These are phyloP conservation scores for Boletus bicolor DNA, from an alignment of 768 basidiomycete genomes.

Conservation along the genomic window DNA sequence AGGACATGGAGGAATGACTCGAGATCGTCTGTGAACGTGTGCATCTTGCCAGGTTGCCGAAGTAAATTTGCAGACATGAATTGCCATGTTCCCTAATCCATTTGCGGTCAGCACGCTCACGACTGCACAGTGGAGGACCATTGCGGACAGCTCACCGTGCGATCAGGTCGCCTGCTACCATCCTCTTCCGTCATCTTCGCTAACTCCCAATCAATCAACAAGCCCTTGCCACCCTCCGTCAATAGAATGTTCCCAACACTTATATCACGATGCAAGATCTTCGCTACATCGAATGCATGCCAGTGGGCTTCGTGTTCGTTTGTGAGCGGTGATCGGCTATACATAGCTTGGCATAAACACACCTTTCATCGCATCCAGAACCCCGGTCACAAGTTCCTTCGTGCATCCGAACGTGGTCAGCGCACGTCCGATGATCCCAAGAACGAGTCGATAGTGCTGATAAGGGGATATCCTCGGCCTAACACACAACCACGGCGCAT, in stretches of 20 bases:
- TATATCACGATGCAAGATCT: slow-evolving; percentile 26
- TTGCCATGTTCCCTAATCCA: neutral
- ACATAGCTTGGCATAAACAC: neutral
- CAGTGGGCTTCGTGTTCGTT: slow-evolving; percentile 17
- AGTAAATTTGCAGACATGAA: neutral
- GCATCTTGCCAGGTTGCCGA: slow-evolving; percentile 5
- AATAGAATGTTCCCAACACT: slow-evolving; percentile 6
- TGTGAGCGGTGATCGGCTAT: neutral
- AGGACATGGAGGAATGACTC: slow-evolving; percentile 28
- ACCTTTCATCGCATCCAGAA: neutral
- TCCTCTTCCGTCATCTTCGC: neutral
- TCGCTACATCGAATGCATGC: slow-evolving; percentile 15
- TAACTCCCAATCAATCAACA: slow-evolving; percentile 27
- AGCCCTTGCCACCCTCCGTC: neutral
- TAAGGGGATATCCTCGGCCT: neutral
- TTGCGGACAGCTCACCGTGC: neutral
- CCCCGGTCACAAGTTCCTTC: neutral
- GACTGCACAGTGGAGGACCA: neutral
- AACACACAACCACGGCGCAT: neutral
- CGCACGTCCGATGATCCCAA: neutral
- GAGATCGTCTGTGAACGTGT: slow-evolving; percentile 28
- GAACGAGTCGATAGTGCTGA: slow-evolving; percentile 2
- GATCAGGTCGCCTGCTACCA: neutral
- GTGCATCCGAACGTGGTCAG: neutral
- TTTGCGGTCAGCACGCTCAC: too few relatives aligned